Evolutionary conservation across 768 basidiomycete species (phyloP).

Genomic region (Rhodosporidiobolus odoratus): DNA sequence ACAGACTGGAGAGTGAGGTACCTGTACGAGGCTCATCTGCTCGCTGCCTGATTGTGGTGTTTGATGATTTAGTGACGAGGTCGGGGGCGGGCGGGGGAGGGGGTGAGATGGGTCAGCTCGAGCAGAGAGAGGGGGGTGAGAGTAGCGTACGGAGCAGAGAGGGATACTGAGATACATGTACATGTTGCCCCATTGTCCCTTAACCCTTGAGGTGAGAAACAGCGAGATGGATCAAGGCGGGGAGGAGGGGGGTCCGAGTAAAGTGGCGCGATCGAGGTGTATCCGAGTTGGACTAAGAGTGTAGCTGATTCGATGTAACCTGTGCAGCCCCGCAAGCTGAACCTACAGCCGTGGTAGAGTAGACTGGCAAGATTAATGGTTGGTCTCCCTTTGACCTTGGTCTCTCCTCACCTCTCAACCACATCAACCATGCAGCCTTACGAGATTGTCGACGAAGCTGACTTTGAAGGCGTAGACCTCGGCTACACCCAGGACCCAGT

Average conservation of each 20-base stretch:
- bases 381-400: background rate
- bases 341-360: too few relatives aligned
- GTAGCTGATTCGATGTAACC: too few relatives aligned
- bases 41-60: slow-evolving; percentile 27
- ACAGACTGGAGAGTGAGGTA: background rate
- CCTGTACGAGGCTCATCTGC: slow-evolving; percentile 38
- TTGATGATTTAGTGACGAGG: background rate
- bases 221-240: background rate
- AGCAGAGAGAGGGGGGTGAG: background rate
- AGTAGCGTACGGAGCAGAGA: slow-evolving; percentile 29
- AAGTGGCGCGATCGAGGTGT: too few relatives aligned
- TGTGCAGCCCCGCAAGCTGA: too few relatives aligned
- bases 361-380: too few relatives aligned
- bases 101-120: background rate
- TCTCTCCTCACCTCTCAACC: background rate
- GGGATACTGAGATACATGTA: slow-evolving; percentile 28
- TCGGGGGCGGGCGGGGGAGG: too few relatives aligned
- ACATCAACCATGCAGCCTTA: slow-evolving; percentile 17
- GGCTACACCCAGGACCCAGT: slow-evolving; percentile 62
- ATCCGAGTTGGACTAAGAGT: too few relatives aligned
- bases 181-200: slow-evolving; percentile 1
- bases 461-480: slow-evolving; percentile 64
- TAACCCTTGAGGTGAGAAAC: background rate
- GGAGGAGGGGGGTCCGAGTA: background rate
- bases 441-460: slow-evolving; percentile 74